Conservation (phyloP, 164 flowering plant genomes). For the Amborella trichopoda region DNA sequence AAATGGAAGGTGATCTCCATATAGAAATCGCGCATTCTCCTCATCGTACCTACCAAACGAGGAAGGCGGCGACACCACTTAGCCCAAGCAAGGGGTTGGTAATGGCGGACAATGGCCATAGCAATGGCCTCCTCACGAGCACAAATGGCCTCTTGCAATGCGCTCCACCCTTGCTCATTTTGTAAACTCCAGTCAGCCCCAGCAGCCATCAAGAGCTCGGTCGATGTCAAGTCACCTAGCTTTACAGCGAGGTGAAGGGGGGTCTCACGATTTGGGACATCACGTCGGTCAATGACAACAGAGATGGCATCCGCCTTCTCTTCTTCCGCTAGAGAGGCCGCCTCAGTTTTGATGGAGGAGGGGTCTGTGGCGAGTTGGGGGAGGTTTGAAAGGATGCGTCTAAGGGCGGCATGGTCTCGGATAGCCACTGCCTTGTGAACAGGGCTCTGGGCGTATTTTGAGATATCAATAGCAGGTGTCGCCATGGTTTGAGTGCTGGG, state of each 20-base stretch:
- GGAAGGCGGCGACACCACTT: slow-evolving; percentile 92
- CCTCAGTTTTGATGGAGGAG: slow-evolving; percentile 41
- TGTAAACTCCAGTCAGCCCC: slow-evolving; percentile 86
- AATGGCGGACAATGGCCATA: slow-evolving; percentile 58
- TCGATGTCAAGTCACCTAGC: slow-evolving; percentile 44
- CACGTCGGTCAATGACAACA: slow-evolving; percentile 58
- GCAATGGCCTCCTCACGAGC: slow-evolving; percentile 56
- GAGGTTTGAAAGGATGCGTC: slow-evolving; percentile 40
- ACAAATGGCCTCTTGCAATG: slow-evolving; percentile 85
- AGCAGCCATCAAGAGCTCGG: slow-evolving; percentile 74
- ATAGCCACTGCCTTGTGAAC: slow-evolving; percentile 51
- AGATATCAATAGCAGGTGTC: slow-evolving; percentile 14
- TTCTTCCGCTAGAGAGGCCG: slow-evolving; percentile 50
- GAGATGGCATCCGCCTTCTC: slow-evolving; percentile 62
- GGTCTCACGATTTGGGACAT: slow-evolving; percentile 74
- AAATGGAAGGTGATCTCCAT: slow-evolving; percentile 87
- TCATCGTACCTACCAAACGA: slow-evolving; percentile 53
- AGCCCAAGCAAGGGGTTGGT: slow-evolving; percentile 86
- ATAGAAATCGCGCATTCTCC: slow-evolving; percentile 81
- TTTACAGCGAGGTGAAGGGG: slow-evolving; percentile 85
- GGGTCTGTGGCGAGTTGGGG: slow-evolving; percentile 55
- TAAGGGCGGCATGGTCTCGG: slow-evolving; percentile 48
- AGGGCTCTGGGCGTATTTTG: slow-evolving; percentile 55
- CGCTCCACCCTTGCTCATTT: slow-evolving; percentile 81
- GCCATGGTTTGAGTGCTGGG: too few relatives aligned